Conservation (phyloP, 2,329 filamentous ascomycete species). For the Lachnellula hyalina region DNA sequence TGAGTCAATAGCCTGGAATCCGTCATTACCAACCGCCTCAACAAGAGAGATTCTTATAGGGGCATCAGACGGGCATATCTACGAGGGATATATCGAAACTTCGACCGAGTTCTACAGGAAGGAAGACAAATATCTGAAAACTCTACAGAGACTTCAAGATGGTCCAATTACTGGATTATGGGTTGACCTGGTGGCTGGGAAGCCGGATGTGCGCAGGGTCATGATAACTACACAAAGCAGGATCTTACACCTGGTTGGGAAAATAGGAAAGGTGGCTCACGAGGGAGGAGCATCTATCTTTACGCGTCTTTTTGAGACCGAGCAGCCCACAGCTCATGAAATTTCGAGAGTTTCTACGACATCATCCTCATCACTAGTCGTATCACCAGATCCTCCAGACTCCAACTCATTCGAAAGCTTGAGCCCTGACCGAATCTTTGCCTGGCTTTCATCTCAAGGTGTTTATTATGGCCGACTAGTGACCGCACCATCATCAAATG, state of each 20-base stretch:
- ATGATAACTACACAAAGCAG: slow-evolving; percentile 73
- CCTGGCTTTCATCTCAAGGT: slow-evolving; percentile 85
- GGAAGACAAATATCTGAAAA: slow-evolving; percentile 87
- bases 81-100: slow-evolving; percentile 92
- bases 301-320: slow-evolving; percentile 79
- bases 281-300: slow-evolving; percentile 85
- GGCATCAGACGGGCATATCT: slow-evolving; percentile 88
- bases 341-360: slow-evolving; percentile 53
- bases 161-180: slow-evolving; percentile 81
- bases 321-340: slow-evolving; percentile 74
- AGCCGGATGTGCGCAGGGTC: slow-evolving; percentile 68
- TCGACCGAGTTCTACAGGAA: slow-evolving; percentile 91
- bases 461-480: slow-evolving; percentile 81
- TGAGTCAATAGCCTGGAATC: slow-evolving; percentile 91
- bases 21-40: slow-evolving; percentile 83
- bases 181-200: slow-evolving; percentile 65
- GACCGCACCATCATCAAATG: slow-evolving; percentile 52
- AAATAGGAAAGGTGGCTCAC: slow-evolving; percentile 62
- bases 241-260: slow-evolving; percentile 77
- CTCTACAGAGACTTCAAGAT: slow-evolving; percentile 75
- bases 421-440: slow-evolving; percentile 67
- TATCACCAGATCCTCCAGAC: slow-evolving; percentile 70
- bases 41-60: slow-evolving; percentile 92
- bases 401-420: slow-evolving; percentile 48
- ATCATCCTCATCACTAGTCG: slow-evolving; percentile 61